Conservation (phyloP, 352 stramenopile genomes). For the Globisporangium alternatum region DNA sequence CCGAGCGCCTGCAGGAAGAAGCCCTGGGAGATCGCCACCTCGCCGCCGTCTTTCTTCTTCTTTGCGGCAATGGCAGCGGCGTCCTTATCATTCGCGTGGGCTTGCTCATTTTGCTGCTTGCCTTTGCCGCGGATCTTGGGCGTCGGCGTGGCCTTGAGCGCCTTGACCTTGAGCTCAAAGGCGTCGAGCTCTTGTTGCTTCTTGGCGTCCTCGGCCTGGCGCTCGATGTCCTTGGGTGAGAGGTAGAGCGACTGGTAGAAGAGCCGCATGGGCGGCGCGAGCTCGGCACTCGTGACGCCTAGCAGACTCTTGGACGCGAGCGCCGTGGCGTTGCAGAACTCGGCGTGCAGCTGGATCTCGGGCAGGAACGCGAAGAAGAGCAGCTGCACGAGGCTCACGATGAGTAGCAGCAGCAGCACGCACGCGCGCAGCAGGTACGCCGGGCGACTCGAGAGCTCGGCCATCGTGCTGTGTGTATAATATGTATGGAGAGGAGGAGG, state of each 20-base stretch:
- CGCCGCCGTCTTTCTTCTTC: conserved; percentile 20
- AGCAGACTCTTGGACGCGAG: conserved; percentile 42
- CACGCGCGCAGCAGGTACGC: conserved; percentile 66
- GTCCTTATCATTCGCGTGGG: neutral
- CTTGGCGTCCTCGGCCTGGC: conserved; percentile 43
- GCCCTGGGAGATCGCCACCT: conserved; percentile 37
- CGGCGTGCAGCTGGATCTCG: conserved; percentile 53
- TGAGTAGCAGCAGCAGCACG: conserved; percentile 71
- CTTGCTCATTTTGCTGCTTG: conserved; percentile 5
- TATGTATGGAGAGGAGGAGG: neutral
- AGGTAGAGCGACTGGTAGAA: conserved; percentile 80
- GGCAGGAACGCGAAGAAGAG: conserved; percentile 73
- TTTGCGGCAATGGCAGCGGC: neutral
- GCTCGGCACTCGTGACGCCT: conserved; percentile 40
- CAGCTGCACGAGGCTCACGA: conserved; percentile 68
- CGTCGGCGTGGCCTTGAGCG: conserved; percentile 15
- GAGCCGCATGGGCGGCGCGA: conserved; percentile 58
- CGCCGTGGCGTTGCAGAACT: conserved; percentile 60
- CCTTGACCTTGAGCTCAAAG: conserved; percentile 11
- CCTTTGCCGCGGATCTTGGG: conserved; percentile 21
- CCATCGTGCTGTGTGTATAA: conserved; percentile 8
- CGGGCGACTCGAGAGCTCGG: conserved; percentile 27
- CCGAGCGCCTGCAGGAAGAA: conserved; percentile 74
- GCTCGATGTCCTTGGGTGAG: conserved; percentile 50
- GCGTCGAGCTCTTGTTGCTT: conserved; percentile 29